These are phyloP conservation scores for Spongospora subterranea DNA, from an alignment of 208 protist species.

Conservation along the genomic window DNA sequence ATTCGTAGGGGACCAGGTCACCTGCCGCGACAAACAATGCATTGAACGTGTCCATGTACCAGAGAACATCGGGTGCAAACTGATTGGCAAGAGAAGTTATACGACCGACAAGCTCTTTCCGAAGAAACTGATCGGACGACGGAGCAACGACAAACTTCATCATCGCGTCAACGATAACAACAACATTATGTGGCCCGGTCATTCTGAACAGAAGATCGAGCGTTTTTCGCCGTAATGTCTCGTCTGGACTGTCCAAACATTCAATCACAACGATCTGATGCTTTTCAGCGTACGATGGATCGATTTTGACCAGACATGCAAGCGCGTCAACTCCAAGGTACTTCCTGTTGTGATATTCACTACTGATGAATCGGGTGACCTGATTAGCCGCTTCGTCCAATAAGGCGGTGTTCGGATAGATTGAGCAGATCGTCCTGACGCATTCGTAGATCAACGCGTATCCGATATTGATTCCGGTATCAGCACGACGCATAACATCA, in stretches of 20 bases:
- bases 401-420: slow-evolving; percentile 83
- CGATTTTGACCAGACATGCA: slow-evolving; percentile 83
- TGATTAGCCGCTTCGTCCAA: slow-evolving; percentile 80
- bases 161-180: slow-evolving; percentile 84
- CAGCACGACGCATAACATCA: slow-evolving; percentile 84
- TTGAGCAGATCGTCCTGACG: slow-evolving; percentile 83
- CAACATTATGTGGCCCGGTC: slow-evolving; percentile 89
- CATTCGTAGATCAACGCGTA: slow-evolving; percentile 81
- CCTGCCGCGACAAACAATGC: neutral
- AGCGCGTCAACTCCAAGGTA: slow-evolving; percentile 92
- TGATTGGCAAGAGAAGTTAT: slow-evolving; percentile 85
- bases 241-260: slow-evolving; percentile 85
- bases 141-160: slow-evolving; percentile 79
- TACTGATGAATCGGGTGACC: slow-evolving; percentile 77
- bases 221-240: slow-evolving; percentile 89
- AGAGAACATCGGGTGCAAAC: slow-evolving; percentile 67
- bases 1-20: slow-evolving; percentile 8
- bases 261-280: slow-evolving; percentile 91
- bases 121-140: slow-evolving; percentile 78
- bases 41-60: slow-evolving; percentile 51
- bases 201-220: slow-evolving; percentile 90
- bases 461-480: slow-evolving; percentile 87
- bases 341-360: slow-evolving; percentile 86
- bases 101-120: slow-evolving; percentile 78
- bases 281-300: slow-evolving; percentile 81